Percentiles rank a stretch among this genome's conserved stretches.
Evolutionary conservation across 2,329 filamentous ascomycete genomes (phyloP).

Genomic region (Escovopsis sp.): DNA sequence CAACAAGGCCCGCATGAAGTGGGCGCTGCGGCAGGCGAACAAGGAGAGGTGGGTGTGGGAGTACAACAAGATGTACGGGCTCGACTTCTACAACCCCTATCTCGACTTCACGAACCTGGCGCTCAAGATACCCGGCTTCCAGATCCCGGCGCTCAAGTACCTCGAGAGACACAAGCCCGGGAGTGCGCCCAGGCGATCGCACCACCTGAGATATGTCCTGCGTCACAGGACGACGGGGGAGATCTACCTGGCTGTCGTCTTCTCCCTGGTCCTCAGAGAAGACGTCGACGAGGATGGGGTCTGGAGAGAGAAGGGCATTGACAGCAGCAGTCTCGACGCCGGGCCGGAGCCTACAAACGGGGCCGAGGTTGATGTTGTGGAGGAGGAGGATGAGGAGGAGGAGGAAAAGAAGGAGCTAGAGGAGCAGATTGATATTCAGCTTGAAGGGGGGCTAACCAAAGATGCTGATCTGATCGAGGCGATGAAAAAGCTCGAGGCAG

Average conservation of each 20-base stretch:
- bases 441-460: no score
- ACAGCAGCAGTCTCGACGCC: neutral
- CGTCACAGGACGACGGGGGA: conserved; percentile 63
- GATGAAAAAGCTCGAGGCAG: conserved; percentile 3
- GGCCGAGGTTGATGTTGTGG: conserved; percentile 10
- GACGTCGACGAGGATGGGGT: conserved; percentile 42
- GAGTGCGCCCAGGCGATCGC: conserved; percentile 61
- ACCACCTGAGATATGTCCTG: conserved; percentile 80
- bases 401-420: conserved; percentile 9
- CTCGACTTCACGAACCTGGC: conserved; percentile 68
- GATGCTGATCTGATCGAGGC: conserved; percentile 12
- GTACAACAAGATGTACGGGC: conserved; percentile 35
- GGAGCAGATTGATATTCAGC: no score
- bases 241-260: conserved; percentile 67
- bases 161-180: conserved; percentile 62
- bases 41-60: conserved; percentile 41
- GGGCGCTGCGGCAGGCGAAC: conserved; percentile 35
- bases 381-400: conserved; percentile 18
- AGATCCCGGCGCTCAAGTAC: conserved; percentile 58
- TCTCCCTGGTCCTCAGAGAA: conserved; percentile 60
- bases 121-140: conserved; percentile 57
- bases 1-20: conserved; percentile 41
- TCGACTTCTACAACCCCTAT: conserved; percentile 81
- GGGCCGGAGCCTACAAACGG: conserved; percentile 2
- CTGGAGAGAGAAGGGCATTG: conserved; percentile 16